A percentile compares a stretch with the other conserved stretches of the same genome.
Conservation (phyloP, 2,329 filamentous ascomycete species). For the Ophiostoma sp. region DNA sequence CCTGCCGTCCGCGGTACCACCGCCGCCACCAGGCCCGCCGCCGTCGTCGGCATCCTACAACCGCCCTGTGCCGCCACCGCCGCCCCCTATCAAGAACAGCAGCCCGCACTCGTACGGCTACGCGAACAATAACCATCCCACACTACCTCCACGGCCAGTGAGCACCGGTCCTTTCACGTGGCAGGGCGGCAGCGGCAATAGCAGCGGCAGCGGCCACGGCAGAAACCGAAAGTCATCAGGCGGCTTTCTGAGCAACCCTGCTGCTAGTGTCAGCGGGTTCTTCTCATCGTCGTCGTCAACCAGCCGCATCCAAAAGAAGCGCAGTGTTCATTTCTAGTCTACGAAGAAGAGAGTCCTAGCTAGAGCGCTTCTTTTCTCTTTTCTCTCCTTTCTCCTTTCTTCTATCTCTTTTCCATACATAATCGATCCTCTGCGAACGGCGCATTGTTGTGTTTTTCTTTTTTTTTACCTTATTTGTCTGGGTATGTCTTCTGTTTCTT, state of each 20-base stretch:
- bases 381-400: too few species aligned
- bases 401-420: not conserved
- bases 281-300: slow-evolving; percentile 24
- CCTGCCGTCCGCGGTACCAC: slow-evolving; percentile 30
- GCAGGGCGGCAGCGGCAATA: not conserved
- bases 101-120: slow-evolving; percentile 15
- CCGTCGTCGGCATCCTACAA: slow-evolving; percentile 28
- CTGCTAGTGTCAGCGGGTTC: slow-evolving; percentile 28
- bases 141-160: slow-evolving; percentile 41
- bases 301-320: slow-evolving; percentile 34
- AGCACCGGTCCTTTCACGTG: slow-evolving; percentile 40
- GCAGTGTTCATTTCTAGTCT: slow-evolving; percentile 33
- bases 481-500: not conserved
- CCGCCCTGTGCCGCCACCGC: slow-evolving; percentile 36
- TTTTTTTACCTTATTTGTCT: not conserved
- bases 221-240: slow-evolving; percentile 10
- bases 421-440: too few species aligned
- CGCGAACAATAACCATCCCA: not conserved
- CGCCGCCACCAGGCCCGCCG: slow-evolving; percentile 25
- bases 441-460: too few species aligned
- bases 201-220: slow-evolving; percentile 21
- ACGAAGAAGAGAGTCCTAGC: not conserved
- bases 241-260: slow-evolving; percentile 24
- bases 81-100: slow-evolving; percentile 18
- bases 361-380: not conserved